These are phyloP conservation scores for Amanita muscaria DNA, from an alignment of 768 basidiomycete genomes.

Conservation along the genomic window DNA sequence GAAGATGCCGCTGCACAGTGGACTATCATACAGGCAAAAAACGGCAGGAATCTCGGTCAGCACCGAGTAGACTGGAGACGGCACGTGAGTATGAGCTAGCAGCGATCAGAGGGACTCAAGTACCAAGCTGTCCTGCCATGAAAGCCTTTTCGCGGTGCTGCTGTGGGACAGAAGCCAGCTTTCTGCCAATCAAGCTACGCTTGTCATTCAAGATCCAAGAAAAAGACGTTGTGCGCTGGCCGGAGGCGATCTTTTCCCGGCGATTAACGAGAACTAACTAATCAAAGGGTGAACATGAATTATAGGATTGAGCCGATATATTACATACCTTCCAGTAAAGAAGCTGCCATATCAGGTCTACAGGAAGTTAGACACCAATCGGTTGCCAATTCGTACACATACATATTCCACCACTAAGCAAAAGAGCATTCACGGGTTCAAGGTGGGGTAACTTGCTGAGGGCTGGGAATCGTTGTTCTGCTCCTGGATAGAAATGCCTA, in stretches of 20 bases:
- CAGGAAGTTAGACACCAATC: conserved; percentile 12
- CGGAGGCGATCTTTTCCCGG: conserved; percentile 83
- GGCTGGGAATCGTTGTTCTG: conserved; percentile 80
- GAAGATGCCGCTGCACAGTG: conserved; percentile 71
- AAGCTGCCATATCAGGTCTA: conserved; percentile 89
- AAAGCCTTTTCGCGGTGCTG: conserved; percentile 63
- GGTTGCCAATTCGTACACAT: conserved; percentile 21
- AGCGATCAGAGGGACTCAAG: conserved; percentile 16
- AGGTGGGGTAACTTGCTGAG: conserved; percentile 61
- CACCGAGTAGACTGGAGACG: conserved; percentile 61
- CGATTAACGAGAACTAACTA: conserved; percentile 85
- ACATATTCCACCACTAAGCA: conserved; percentile 82
- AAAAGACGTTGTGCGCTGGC: conserved; percentile 86
- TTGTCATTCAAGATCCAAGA: conserved; percentile 85
- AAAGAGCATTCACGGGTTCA: conserved; percentile 60
- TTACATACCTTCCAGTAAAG: conserved; percentile 79
- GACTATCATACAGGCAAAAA: conserved; percentile 72
- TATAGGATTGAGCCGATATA: not conserved
- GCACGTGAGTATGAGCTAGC: conserved; percentile 6
- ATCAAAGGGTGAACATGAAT: conserved; percentile 7
- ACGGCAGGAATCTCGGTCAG: conserved; percentile 83
- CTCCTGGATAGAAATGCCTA: conserved; percentile 85
- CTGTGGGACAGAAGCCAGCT: conserved; percentile 50
- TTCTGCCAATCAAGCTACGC: conserved; percentile 70
- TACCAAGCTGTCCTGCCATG: conserved; percentile 79